Evolutionary conservation across 345 rosid species (phyloP), one percentile per base, ranked within the genome.

Genomic region (Salix arbutifolia): DNA sequence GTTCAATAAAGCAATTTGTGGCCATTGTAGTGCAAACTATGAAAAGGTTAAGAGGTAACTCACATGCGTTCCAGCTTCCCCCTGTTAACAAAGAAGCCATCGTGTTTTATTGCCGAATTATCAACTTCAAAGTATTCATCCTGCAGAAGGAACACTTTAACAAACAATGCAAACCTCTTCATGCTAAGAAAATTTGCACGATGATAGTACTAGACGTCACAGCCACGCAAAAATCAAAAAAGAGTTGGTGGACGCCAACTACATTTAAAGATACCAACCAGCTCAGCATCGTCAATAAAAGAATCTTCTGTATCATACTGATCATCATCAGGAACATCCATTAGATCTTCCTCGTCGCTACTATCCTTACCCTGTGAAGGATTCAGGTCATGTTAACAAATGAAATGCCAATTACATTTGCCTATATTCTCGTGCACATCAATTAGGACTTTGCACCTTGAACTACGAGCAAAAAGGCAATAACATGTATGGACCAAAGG

Each of bases 41-140:
- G 13, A 23, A 56, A 70, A n/a, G 71, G 16, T 46, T 25, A 52
- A 66, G 74, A 75, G 37, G 74, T 77, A 80, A 82, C 97, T 89
- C 86, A 95, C 99, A 87, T 74, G 80, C 90, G 86, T 81, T 95
- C 99, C 83, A 95, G 81, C 74, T 81, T 90, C 83, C 99, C 99
- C 82, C 94, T 91, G 69, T 90, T 95, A 80, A 95, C 88, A 89
- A 91, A 93, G 86, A 91, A 95, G 67, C 99, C 97, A 79, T 88
- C 91, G 73, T 94, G 94, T 81, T 92, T 92, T 78, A 91, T 83
- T 69, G 89, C 90, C 66, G 99, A 87, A 89, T 91, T 88, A 86
- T 94, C 99, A 82, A 94, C 97, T 84, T 92, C 94, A 83, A 94
- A 94, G 86, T 94, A 94, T 80, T 93, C 97, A 88, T 94, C 99